Conservation (phyloP, 345 rosid species). For the Syzygium oleosum region DNA sequence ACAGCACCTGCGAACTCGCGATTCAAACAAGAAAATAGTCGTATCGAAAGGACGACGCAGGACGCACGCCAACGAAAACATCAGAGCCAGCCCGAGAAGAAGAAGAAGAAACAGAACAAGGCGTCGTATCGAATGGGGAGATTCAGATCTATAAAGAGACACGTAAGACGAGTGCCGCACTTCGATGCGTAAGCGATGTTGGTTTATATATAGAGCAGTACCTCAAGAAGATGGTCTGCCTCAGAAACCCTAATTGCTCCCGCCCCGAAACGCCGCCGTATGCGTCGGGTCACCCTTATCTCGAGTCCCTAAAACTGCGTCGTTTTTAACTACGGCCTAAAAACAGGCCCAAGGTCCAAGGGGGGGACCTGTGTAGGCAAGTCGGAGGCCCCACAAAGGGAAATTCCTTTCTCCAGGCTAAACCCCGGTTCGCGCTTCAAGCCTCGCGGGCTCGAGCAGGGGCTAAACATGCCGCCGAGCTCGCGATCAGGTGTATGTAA, state of each 20-base stretch:
- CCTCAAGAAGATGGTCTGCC: background rate
- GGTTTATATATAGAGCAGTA: background rate
- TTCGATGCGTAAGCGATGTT: accelerated
- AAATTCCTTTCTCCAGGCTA: background rate
- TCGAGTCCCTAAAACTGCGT: background rate
- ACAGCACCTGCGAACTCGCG: background rate
- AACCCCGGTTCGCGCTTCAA: too few relatives aligned
- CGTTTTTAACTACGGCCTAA: background rate
- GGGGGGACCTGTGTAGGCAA: background rate
- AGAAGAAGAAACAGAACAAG: background rate
- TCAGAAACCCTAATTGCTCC: background rate
- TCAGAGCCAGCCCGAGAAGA: background rate
- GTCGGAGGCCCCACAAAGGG: background rate
- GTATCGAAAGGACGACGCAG: background rate
- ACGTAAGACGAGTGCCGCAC: too few relatives aligned
- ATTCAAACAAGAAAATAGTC: background rate
- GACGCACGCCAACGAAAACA: background rate
- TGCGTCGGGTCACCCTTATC: accelerated
- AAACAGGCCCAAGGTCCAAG: background rate
- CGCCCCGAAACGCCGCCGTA: background rate
- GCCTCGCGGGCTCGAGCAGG: background rate
- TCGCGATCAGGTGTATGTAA: background rate
- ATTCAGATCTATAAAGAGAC: background rate
- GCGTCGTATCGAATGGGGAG: accelerated
- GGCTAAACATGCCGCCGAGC: background rate